Base-by-base conservation (phyloP, 1,284 basidiomycete species). In the Cryptococcus sp. region DNA sequence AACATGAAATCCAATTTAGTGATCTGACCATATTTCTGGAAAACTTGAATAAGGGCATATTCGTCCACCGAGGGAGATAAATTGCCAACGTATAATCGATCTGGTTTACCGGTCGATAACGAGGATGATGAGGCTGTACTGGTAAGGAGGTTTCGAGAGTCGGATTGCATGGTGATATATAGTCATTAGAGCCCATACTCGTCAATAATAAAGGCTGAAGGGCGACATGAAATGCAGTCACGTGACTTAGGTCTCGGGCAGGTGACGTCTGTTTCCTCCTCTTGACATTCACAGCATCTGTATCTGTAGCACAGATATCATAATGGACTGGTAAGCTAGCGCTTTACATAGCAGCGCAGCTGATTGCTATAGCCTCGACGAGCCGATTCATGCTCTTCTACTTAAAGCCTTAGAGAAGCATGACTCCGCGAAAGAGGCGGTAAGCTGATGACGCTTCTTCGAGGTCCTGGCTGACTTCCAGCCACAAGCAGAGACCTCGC, bases 1-100 rank as follows among this genome's bases (percentile, higher is more conserved):
- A 94, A 96, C 62, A 98, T 81, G 71, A 86, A 94, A 73, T 98
- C 94, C 53, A 97, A 82, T 63, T 92, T 91, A 37, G 88, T 82
- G 55, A 98, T 82, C 73, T 88, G 91, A 56, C 94, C 94, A 67
- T 85, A 91, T 74, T 88, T 92, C 41, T 85, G 82, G 74, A 97
- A 97, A 31, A 92, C 76, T 70, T 93, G 87, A 21, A 97, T 82
- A 31, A 98, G 81, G 7, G 88, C 80, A 73, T 91, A 93, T 85
- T 98, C 92, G 77, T 96, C 90, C 32, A 96, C 87, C 2, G 84
- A 82, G 0, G 87, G 82, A 62, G 90, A 84, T 25, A 98, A 79
- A 69, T 97, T 97, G 39, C 93, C 93, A 45, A 98, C 81, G 66
- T 92, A 98, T 0, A 98, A 80, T 19, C 93, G 57, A 45, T 72